Conservation (phyloP, 345 rosid genomes). For the Linum lewisii region DNA sequence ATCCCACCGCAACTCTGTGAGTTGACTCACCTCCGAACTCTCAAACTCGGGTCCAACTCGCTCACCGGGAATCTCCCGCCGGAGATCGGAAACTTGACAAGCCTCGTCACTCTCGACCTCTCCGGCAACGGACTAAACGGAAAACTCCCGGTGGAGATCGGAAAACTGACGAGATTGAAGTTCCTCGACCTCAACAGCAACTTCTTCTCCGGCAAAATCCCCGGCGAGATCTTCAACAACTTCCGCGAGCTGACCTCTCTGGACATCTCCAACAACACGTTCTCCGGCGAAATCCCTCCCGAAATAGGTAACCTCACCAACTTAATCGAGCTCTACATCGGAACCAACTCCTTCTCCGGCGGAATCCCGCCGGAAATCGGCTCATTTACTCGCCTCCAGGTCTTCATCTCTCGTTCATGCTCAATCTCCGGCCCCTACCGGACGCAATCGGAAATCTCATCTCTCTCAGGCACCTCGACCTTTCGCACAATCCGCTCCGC, state of each 20-base stretch:
- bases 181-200: constrained; percentile 61
- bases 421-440: constrained; percentile 71
- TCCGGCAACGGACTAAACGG: constrained; percentile 53
- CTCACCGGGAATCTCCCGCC: constrained; percentile 49
- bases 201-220: constrained; percentile 51
- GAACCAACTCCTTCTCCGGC: constrained; percentile 59
- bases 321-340: constrained; percentile 64
- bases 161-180: constrained; percentile 34
- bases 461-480: constrained; percentile 48
- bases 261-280: constrained; percentile 65
- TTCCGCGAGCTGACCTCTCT: constrained; percentile 42
- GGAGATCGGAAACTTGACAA: constrained; percentile 33
- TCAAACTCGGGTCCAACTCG: constrained; percentile 38
- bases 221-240: constrained; percentile 29
- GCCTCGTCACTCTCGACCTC: constrained; percentile 50
- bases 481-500: constrained; percentile 73
- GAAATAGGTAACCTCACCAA: constrained; percentile 45
- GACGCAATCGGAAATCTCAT: constrained; percentile 37
- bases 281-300: constrained; percentile 47
- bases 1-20: constrained; percentile 32
- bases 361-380: constrained; percentile 63
- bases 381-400: constrained; percentile 38
- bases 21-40: constrained; percentile 31
- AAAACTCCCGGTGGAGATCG: constrained; percentile 35
- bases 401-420: constrained; percentile 46